These are phyloP conservation scores for Bruguiera parviflora DNA, from an alignment of 345 rosid species.

Conservation along the genomic window DNA sequence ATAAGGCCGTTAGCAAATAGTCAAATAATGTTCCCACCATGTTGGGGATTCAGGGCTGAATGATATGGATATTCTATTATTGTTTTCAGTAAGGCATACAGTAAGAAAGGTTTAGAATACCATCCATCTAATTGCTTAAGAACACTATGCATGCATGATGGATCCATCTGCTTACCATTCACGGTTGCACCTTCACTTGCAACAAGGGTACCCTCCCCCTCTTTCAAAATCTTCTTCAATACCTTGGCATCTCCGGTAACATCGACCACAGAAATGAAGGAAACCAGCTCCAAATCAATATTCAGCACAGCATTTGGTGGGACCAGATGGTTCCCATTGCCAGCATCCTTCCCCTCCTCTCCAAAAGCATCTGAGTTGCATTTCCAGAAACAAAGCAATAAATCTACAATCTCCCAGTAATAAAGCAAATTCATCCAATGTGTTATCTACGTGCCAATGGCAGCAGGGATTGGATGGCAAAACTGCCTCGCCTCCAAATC, in stretches of 20 bases:
- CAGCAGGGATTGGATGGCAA: not conserved
- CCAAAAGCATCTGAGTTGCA: constrained; percentile 50
- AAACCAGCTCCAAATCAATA: constrained; percentile 44
- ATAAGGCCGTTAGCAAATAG: too few relatives aligned
- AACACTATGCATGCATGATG: not conserved
- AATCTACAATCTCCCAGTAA: not conserved
- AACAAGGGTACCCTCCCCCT: constrained; percentile 44
- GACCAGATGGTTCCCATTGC: constrained; percentile 20
- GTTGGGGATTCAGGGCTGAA: too few relatives aligned
- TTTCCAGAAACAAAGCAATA: not conserved
- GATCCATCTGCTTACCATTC: constrained; percentile 37
- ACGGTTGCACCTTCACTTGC: constrained; percentile 58
- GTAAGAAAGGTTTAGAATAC: not conserved
- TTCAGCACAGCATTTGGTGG: constrained; percentile 43
- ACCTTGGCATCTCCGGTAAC: constrained; percentile 52
- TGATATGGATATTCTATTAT: too few relatives aligned
- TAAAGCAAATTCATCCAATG: not conserved
- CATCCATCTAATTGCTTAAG: not conserved
- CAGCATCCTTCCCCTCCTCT: constrained; percentile 31
- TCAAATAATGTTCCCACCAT: too few relatives aligned
- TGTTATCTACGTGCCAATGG: not conserved
- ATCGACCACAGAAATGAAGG: constrained; percentile 58
- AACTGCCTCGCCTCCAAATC: not conserved
- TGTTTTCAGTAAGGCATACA: not conserved
- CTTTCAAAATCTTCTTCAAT: constrained; percentile 53